Evolutionary conservation across 2,329 filamentous ascomycete genomes (phyloP).

Genomic region (Colletotrichum brevisporum): DNA sequence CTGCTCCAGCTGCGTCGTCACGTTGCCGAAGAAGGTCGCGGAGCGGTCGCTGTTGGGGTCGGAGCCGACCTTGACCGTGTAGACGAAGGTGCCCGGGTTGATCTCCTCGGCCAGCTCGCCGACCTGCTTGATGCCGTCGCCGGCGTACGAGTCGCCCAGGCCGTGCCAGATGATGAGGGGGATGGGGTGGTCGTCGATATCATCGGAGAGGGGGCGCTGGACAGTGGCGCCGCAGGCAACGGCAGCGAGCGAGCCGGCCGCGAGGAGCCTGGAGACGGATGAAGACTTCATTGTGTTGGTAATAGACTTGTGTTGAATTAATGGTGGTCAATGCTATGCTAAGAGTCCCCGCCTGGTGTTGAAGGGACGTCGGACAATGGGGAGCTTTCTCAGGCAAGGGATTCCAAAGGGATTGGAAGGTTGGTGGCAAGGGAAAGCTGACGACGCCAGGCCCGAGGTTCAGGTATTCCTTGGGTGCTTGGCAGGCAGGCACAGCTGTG

Average conservation of each 20-base stretch:
- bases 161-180: conserved; percentile 97
- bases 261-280: conserved; percentile 51
- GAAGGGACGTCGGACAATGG: conserved; percentile 12
- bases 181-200: conserved; percentile 76
- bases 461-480: background rate
- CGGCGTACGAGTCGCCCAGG: conserved; percentile 80
- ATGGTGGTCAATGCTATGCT: background rate
- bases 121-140: conserved; percentile 80
- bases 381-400: background rate
- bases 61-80: conserved; percentile 81
- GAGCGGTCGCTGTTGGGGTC: conserved; percentile 79
- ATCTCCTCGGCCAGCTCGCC: conserved; percentile 78
- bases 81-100: conserved; percentile 87
- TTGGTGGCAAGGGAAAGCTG: conserved; percentile 44
- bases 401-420: conserved; percentile 22
- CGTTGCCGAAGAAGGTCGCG: conserved; percentile 92
- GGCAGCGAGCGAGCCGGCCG: conserved; percentile 45
- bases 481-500: conserved; percentile 48
- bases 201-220: conserved; percentile 43
- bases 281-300: conserved; percentile 48
- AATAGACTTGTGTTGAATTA: conserved; percentile 19
- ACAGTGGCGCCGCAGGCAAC: conserved; percentile 41
- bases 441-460: conserved; percentile 41
- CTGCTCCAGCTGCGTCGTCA: conserved; percentile 80
- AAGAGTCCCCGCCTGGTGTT: conserved; percentile 1